Percentiles rank a stretch among this genome's conserved stretches.
Evolutionary conservation across 495 filamentous ascomycete genomes (phyloP).

Genomic region (Glonium stellatum): DNA sequence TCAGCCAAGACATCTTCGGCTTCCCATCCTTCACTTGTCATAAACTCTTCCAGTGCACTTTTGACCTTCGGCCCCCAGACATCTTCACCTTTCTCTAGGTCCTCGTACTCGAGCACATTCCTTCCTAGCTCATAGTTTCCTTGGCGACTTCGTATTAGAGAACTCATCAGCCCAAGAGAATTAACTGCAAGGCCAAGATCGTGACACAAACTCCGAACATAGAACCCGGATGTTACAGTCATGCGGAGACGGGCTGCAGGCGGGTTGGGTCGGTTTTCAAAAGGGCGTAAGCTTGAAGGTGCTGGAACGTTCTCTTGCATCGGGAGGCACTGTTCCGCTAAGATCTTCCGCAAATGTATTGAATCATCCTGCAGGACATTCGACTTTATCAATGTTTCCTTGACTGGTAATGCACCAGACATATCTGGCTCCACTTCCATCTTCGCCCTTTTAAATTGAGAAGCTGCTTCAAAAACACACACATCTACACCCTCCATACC

Average conservation of each 20-base stretch:
- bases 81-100: conserved; percentile 69
- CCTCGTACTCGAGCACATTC: conserved; percentile 76
- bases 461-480: not conserved
- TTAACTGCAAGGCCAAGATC: conserved; percentile 80
- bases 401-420: conserved; percentile 3
- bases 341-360: not conserved
- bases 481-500: conserved; percentile 6
- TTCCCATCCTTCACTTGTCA: conserved; percentile 36
- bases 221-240: conserved; percentile 94
- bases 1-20: conserved; percentile 10
- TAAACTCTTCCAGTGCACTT: conserved; percentile 55
- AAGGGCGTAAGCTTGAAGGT: not conserved
- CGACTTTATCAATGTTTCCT: not conserved
- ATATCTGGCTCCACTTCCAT: conserved; percentile 5
- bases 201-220: conserved; percentile 87
- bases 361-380: conserved; percentile 5
- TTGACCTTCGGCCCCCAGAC: conserved; percentile 75
- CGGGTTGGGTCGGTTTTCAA: conserved; percentile 23
- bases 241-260: conserved; percentile 76
- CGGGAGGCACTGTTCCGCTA: not conserved
- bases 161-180: conserved; percentile 80
- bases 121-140: conserved; percentile 63
- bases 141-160: conserved; percentile 73
- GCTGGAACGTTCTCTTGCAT: not conserved
- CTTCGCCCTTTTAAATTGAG: conserved; percentile 5